A percentile compares a stretch with the other conserved stretches of the same genome.
Evolutionary conservation across 1,284 basidiomycete genomes (phyloP).

Genomic region (Kwoniella shivajii): DNA sequence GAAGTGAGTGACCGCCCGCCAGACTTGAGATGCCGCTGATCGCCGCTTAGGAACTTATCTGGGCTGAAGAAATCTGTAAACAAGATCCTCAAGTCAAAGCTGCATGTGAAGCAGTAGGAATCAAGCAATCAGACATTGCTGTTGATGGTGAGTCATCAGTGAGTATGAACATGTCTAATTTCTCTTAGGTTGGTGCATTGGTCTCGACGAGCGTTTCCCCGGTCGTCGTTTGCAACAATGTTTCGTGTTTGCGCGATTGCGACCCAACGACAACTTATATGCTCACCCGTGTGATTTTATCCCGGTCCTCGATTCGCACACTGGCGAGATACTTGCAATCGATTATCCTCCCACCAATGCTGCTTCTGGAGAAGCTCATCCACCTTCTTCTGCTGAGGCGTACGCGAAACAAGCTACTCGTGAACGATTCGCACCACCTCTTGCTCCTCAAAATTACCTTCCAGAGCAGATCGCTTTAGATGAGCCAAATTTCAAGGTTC

Average conservation of each 20-base stretch:
- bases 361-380: conserved; percentile 18
- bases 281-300: conserved; percentile 57
- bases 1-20: conserved; percentile 33
- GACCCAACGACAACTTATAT: conserved; percentile 53
- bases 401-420: conserved; percentile 37
- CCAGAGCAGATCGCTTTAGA: conserved; percentile 52
- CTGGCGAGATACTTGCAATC: conserved; percentile 53
- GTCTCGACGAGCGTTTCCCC: conserved; percentile 56
- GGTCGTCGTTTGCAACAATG: conserved; percentile 52
- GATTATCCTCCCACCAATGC: conserved; percentile 47
- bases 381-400: conserved; percentile 36
- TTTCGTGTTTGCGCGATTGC: conserved; percentile 53
- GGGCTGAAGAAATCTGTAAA: conserved; percentile 54
- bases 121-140: conserved; percentile 49
- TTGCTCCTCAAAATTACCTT: conserved; percentile 53
- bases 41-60: conserved; percentile 50
- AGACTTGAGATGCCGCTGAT: neutral
- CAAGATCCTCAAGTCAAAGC: conserved; percentile 51
- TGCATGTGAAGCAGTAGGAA: conserved; percentile 53
- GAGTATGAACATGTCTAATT: neutral
- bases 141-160: conserved; percentile 45
- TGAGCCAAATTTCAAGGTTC: conserved; percentile 61
- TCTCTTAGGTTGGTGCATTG: conserved; percentile 55
- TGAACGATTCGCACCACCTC: conserved; percentile 54
- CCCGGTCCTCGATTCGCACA: conserved; percentile 46